Conservation (phyloP, 129 eudicot genomes). For the Flaveria bidentis region DNA sequence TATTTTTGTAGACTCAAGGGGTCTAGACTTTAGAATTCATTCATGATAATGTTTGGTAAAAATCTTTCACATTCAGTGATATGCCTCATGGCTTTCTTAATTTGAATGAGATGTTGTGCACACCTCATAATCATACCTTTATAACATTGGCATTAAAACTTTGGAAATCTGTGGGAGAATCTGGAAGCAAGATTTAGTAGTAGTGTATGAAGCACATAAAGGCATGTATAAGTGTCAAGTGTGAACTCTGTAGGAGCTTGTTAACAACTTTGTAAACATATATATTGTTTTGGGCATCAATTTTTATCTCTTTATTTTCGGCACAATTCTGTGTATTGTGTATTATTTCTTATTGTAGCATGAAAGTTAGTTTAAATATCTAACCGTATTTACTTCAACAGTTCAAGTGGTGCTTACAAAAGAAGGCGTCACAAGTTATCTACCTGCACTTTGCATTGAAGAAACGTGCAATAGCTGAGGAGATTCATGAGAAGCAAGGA, state of each 20-base stretch:
- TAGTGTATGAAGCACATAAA: neutral
- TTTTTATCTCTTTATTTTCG: neutral
- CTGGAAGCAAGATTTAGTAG: neutral
- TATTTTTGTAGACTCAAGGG: neutral
- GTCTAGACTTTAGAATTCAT: constrained; percentile 1
- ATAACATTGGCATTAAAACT: neutral
- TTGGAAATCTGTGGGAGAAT: neutral
- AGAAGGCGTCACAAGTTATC: constrained; percentile 94
- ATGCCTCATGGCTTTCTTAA: constrained; percentile 10
- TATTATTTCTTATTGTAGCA: neutral
- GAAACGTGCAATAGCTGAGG: constrained; percentile 81
- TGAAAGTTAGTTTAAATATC: neutral
- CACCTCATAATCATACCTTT: neutral
- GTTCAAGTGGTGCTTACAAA: constrained; percentile 83
- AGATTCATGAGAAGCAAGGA: constrained; percentile 87
- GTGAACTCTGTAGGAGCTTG: neutral
- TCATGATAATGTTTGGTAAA: neutral
- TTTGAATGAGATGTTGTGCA: constrained; percentile 1
- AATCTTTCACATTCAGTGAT: constrained; percentile 9
- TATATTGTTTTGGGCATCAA: neutral
- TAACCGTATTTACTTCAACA: constrained; percentile 34
- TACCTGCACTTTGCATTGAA: constrained; percentile 75
- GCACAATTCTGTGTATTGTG: neutral
- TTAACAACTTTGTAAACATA: neutral
- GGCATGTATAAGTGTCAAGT: neutral